Evolutionary conservation across 805 yeast species (phyloP), one percentile per base, ranked within the genome.

Genomic region (Sungouiozyma intestinalis): DNA sequence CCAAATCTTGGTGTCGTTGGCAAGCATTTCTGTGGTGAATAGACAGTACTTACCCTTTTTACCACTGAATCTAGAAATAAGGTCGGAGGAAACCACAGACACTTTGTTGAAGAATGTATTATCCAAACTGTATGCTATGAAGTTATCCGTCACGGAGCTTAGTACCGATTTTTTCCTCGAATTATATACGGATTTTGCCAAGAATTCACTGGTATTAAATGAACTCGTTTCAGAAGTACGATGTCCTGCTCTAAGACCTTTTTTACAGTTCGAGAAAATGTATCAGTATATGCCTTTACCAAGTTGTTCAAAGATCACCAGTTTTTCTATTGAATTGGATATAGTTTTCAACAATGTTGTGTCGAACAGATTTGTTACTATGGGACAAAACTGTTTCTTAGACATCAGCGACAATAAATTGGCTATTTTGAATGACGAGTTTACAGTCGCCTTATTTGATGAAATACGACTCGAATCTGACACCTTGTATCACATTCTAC

Each of bases 381-480:
- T 66, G 3, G 57, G 53, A 2, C 42, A 43, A 4, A 47, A 50
- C 27, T 31, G 51, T n/a, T 57, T 48, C 42, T 29, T 60, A 16
- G 65, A 60, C 37, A 46, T 60, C 8, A 55, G 48, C 37, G 61
- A 57, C 29, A 50, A 54, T 1, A 53, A 50, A 16, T 45, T 58
- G 18, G 53, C 56, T 41, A 36, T 59, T 4, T 53, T 62, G 2
- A 55, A 58, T 33, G 58, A 58, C 39, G 60, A 58, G 33, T 57
- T 44, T 34, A 48, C 55, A 6, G 40, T 57, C 7, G 63, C 55
- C 1, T 35, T 55, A 15, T 59, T 58, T 38, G 54, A 58, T n/a
- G 50, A 45, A 7, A 53, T 51, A 14, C 57, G 54, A 16, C 55
- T 60, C 40, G 54, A 52, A 18, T 39, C 48, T 1, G 49, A 48